phyloP scores from a whole-genome alignment of 2,329 filamentous ascomycete species.

The Sporothrix brasiliensis region DNA sequence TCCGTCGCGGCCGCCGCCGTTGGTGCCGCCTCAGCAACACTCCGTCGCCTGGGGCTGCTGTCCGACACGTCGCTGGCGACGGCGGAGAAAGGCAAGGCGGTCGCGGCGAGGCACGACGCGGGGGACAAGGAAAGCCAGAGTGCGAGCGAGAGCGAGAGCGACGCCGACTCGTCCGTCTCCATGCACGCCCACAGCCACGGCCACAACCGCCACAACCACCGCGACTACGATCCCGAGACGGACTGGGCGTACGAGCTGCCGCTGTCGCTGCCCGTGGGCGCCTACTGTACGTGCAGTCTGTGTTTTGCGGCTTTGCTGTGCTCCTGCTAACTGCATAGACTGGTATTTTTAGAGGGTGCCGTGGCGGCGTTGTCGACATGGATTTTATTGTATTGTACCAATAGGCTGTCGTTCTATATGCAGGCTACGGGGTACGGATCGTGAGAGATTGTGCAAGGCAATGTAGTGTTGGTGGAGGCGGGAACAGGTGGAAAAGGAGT shows the following conservation, averaged over 20 bases:
- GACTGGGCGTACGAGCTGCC: conserved; percentile 17
- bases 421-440: conserved; percentile 5
- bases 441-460: neutral
- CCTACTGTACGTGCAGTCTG: neutral
- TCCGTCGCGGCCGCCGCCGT: neutral
- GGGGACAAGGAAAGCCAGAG: no score
- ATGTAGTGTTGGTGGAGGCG: neutral
- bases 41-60: neutral
- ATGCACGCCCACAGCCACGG: neutral
- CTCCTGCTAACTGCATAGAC: neutral
- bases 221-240: neutral
- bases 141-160: neutral
- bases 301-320: neutral
- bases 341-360: conserved; percentile 17
- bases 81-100: neutral
- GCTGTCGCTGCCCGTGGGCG: neutral
- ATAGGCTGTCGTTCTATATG: conserved; percentile 6
- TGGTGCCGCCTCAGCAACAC: neutral
- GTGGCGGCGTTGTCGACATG: neutral
- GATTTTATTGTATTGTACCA: neutral
- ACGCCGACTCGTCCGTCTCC: neutral
- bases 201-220: neutral
- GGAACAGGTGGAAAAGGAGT: neutral
- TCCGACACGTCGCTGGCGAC: neutral
- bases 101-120: neutral